Evolutionary conservation across 2,329 filamentous ascomycete genomes (phyloP), one percentile per base, ranked within the genome.

Genomic region (Fusarium gaditjirri): DNA sequence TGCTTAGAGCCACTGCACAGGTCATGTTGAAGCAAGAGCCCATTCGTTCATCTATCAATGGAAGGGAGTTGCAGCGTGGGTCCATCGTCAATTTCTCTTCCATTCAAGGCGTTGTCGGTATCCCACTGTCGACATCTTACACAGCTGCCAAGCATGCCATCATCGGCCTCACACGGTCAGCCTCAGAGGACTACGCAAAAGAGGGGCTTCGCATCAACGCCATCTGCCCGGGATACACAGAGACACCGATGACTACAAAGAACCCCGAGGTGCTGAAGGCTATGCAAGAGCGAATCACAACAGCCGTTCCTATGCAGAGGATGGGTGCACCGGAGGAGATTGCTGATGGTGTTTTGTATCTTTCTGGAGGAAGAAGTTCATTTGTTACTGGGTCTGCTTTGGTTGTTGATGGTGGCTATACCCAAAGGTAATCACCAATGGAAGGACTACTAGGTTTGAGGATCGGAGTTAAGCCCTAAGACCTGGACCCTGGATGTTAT

Each of bases 1-100:
- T 85, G 5, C 70, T 85, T 1, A 76, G 80, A 21, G 82, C 82
- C 8, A 79, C 80, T 1, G 81, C 82, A 3, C 16, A 79, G 36
- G 80, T 85, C 27, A 86, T 86, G 84, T 69, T 85, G 17, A 77
- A 82, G 66, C 84, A 86, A 67, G 80, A 83, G 0, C 81, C 77
- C 0, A 83, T 85, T 5, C 57, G 70, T 1, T 84, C 82, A 0
- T 67, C 70, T 1, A 79, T 83, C 38, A 79, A 84, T 33, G 63
- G 72, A 4, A 57, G 70, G 5, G 38, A 65, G 1, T 27, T 75
- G 4, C 72, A 75, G 3, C 57, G 70, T 0, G 72, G 72, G 17
- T 75, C 70, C 0, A 75, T 75, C 7, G 50, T 75, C 50, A 71
- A 74, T n/a, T 75, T 75, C 10, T 65, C 67, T 0, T 73, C 70